A percentile compares a stretch with the other conserved stretches of the same genome.
These are phyloP conservation scores for Leptographium flavum DNA, from an alignment of 2,329 filamentous ascomycete genomes.

Conservation along the genomic window DNA sequence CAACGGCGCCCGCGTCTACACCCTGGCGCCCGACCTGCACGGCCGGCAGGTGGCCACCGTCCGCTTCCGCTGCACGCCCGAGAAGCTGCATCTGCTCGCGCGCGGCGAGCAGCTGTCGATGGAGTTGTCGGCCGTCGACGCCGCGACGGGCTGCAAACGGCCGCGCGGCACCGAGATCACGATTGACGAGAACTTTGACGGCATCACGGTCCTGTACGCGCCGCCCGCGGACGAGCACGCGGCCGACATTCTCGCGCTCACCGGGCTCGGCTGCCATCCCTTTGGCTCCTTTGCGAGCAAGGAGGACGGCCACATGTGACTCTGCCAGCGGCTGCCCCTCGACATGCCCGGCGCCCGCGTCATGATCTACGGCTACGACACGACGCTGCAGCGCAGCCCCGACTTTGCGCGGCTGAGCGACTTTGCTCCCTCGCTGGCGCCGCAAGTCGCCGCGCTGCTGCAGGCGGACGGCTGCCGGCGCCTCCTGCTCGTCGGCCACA, in stretches of 20 bases:
- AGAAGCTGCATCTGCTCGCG: neutral
- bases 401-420: neutral
- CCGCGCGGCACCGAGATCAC: neutral
- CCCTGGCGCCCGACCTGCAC: neutral
- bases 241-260: neutral
- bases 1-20: neutral
- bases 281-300: neutral
- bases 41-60: neutral
- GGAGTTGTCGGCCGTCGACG: neutral
- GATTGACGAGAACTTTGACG: neutral
- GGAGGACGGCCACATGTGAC: neutral
- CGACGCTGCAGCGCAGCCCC: neutral
- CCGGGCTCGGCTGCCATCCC: neutral
- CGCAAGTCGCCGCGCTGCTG: neutral
- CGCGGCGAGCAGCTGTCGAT: neutral
- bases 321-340: neutral
- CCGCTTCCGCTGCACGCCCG: neutral
- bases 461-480: neutral
- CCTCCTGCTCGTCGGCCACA: neutral
- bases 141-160: neutral
- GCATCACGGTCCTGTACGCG: neutral
- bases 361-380: neutral
- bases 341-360: neutral
- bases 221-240: neutral
- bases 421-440: neutral